phyloP scores from a whole-genome alignment of 441 rosid species.

The Cnidoscolus chayamansa region DNA sequence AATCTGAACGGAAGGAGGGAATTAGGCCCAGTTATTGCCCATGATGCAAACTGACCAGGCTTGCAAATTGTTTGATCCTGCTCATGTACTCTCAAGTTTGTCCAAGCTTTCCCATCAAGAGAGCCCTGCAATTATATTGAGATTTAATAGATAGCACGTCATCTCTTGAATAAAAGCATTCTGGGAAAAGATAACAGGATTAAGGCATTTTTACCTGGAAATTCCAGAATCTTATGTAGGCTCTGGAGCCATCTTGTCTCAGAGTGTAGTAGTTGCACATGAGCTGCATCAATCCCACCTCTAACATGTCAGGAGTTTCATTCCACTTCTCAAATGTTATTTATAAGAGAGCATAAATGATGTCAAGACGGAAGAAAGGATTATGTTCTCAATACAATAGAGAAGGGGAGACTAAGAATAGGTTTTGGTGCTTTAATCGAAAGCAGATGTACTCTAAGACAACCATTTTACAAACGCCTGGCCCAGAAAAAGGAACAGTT shows the following conservation, averaged over 20 bases:
- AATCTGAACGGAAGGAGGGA: slow-evolving; percentile 77
- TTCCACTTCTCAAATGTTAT: background rate
- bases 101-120: slow-evolving; percentile 71
- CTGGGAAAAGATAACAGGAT: background rate
- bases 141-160: no score
- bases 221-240: slow-evolving; percentile 75
- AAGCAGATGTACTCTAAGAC: background rate
- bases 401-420: no score
- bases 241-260: slow-evolving; percentile 87
- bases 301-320: background rate
- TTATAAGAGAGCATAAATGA: background rate
- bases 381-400: no score
- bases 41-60: slow-evolving; percentile 83
- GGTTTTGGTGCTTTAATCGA: no score
- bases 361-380: background rate
- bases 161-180: background rate
- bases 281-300: slow-evolving; percentile 54
- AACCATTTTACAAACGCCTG: background rate
- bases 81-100: slow-evolving; percentile 66
- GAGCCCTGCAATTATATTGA: slow-evolving; percentile 49
- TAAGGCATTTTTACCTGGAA: slow-evolving; percentile 56
- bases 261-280: slow-evolving; percentile 94
- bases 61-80: slow-evolving; percentile 76
- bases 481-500: background rate
- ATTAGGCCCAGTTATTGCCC: slow-evolving; percentile 69